Percentiles rank a stretch among this genome's conserved stretches.
These are phyloP conservation scores for Rhazya stricta DNA, from an alignment of 257 asterid genomes.

Conservation along the genomic window DNA sequence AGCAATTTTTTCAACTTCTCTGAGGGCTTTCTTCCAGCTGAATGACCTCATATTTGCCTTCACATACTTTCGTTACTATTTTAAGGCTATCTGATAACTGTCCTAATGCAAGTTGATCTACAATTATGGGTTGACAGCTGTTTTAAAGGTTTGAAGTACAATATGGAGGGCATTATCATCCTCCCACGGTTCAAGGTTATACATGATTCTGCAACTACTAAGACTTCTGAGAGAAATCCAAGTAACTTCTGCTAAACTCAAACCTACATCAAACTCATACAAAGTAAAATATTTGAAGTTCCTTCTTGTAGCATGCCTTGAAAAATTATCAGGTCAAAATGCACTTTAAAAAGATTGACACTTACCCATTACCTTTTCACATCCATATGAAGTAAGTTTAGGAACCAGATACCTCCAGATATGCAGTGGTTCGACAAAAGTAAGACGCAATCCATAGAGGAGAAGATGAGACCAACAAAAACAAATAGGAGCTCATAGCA, in stretches of 20 bases:
- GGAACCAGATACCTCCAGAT: neutral
- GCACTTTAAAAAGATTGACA: neutral
- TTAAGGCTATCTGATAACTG: neutral
- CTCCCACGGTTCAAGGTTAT: neutral
- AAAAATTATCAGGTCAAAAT: neutral
- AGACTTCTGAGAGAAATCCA: neutral
- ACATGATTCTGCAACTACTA: neutral
- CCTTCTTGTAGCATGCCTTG: neutral
- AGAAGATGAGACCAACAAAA: neutral
- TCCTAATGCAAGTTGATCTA: neutral
- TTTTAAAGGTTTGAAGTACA: neutral
- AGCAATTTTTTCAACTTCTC: neutral
- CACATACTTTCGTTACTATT: neutral
- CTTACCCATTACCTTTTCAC: neutral
- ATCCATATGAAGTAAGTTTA: neutral
- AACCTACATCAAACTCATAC: neutral
- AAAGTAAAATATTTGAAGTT: neutral
- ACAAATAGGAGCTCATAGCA: neutral
- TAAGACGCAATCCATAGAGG: neutral
- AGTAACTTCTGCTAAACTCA: neutral
- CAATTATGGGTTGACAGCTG: neutral
- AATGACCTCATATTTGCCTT: neutral
- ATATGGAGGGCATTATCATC: neutral
- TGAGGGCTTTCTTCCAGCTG: neutral
- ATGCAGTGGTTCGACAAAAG: neutral